Evolutionary conservation across 306 rosid genomes (phyloP).

Genomic region (Echinosophora koreensis): DNA sequence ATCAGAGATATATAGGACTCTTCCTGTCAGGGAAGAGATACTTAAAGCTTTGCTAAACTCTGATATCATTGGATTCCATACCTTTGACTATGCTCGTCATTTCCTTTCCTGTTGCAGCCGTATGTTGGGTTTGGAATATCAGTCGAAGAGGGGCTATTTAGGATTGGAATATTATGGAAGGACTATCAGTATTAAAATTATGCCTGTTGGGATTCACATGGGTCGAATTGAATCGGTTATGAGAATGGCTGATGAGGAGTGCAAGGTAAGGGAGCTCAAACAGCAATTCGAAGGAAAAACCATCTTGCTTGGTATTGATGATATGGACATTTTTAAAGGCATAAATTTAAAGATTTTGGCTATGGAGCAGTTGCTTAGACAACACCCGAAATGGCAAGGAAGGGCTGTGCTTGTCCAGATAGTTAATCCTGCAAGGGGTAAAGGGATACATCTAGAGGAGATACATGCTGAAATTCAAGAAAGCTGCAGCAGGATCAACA

Average conservation of each 20-base stretch:
- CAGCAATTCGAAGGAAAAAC: conserved; percentile 69
- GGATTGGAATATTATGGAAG: conserved; percentile 89
- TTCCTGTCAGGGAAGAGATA: conserved; percentile 87
- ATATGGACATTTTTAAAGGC: conserved; percentile 83
- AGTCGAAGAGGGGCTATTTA: conserved; percentile 84
- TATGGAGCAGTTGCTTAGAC: conserved; percentile 82
- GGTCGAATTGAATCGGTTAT: conserved; percentile 77
- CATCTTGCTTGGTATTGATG: conserved; percentile 80
- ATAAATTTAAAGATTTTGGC: conserved; percentile 83
- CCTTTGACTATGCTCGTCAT: conserved; percentile 89
- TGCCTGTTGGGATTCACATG: conserved; percentile 91
- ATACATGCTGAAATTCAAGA: conserved; percentile 66
- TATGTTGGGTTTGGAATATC: conserved; percentile 85
- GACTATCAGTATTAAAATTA: conserved; percentile 83
- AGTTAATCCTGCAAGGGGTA: conserved; percentile 82
- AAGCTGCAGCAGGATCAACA: conserved; percentile 67
- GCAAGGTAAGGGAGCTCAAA: conserved; percentile 60
- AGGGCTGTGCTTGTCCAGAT: conserved; percentile 82
- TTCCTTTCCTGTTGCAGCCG: conserved; percentile 90
- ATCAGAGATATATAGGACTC: conserved; percentile 83
- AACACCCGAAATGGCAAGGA: conserved; percentile 77
- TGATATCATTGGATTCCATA: conserved; percentile 86
- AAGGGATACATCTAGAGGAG: conserved; percentile 70
- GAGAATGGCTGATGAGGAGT: conserved; percentile 69
- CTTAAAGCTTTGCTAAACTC: conserved; percentile 82